These are phyloP conservation scores for Haberlea rhodopensis DNA, from an alignment of 257 asterid genomes.

Conservation along the genomic window DNA sequence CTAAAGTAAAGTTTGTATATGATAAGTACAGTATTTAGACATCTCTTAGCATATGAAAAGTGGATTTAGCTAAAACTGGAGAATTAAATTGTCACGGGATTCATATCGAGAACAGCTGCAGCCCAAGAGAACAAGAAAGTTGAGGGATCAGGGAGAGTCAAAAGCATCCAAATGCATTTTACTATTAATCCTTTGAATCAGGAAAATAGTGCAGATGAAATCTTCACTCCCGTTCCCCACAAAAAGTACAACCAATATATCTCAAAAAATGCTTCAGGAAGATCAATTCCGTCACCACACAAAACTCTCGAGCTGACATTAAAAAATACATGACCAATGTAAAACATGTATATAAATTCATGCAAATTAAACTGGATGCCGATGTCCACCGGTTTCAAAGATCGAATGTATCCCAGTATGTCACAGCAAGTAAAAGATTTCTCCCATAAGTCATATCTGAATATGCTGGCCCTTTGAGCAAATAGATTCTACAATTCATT, in stretches of 20 bases:
- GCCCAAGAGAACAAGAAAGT: background rate
- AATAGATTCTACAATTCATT: background rate
- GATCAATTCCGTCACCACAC: background rate
- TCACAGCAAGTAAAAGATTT: constrained; percentile 22
- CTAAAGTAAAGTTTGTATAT: constrained; percentile 10
- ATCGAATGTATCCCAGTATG: constrained; percentile 40
- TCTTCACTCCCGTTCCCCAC: constrained; percentile 3
- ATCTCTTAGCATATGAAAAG: background rate
- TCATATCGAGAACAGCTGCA: constrained; percentile 17
- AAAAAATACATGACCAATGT: background rate
- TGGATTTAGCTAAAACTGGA: constrained; percentile 4
- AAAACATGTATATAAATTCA: background rate
- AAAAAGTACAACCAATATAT: background rate
- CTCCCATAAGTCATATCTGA: background rate
- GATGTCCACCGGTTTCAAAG: constrained; percentile 49
- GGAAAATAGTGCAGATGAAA: constrained; percentile 2
- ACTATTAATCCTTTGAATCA: background rate
- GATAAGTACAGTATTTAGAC: constrained; percentile 3
- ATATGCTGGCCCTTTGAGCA: background rate
- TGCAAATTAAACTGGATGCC: background rate
- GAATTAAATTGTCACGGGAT: constrained; percentile 3
- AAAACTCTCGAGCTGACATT: background rate
- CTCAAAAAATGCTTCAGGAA: background rate
- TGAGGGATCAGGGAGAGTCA: constrained; percentile 9
- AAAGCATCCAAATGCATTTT: constrained; percentile 4